phyloP scores from a whole-genome alignment of 2,329 filamentous ascomycete species.

The Talaromyces albobiverticillius region DNA sequence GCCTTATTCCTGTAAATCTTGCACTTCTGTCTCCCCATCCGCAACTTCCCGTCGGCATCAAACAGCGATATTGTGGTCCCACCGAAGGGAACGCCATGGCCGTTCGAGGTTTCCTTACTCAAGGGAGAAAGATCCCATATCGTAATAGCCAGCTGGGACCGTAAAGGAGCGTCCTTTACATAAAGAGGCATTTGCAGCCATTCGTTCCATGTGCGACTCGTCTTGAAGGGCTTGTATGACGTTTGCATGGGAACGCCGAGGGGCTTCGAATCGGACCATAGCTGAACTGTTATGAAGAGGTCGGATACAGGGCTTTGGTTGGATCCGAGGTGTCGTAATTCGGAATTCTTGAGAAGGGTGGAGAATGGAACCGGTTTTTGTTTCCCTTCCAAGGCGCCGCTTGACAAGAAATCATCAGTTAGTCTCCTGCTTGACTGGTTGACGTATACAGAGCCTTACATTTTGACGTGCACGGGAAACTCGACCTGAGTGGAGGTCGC shows the following conservation, averaged over 20 bases:
- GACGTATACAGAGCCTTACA: slow-evolving; percentile 41
- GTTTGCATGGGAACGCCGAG: slow-evolving; percentile 90
- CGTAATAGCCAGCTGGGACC: slow-evolving; percentile 84
- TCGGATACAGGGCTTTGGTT: slow-evolving; percentile 81
- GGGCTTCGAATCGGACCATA: slow-evolving; percentile 95
- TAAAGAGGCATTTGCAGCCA: slow-evolving; percentile 87
- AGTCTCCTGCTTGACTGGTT: slow-evolving; percentile 4
- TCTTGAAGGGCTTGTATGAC: slow-evolving; percentile 85
- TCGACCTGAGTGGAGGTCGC: slow-evolving; percentile 82
- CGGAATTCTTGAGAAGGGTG: slow-evolving; percentile 71
- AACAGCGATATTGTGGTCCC: slow-evolving; percentile 92
- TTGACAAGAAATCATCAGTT: slow-evolving; percentile 31
- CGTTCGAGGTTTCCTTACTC: slow-evolving; percentile 65
- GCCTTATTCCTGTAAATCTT: slow-evolving; percentile 74
- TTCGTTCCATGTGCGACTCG: slow-evolving; percentile 77
- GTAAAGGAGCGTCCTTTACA: slow-evolving; percentile 76
- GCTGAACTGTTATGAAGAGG: slow-evolving; percentile 85
- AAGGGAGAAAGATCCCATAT: slow-evolving; percentile 90
- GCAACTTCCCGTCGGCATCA: slow-evolving; percentile 83
- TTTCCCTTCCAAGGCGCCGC: slow-evolving; percentile 73
- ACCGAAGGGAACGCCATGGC: slow-evolving; percentile 85
- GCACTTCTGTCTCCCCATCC: slow-evolving; percentile 91
- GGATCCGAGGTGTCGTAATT: slow-evolving; percentile 82
- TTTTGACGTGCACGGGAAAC: slow-evolving; percentile 64
- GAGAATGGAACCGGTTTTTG: slow-evolving; percentile 74